Base-by-base conservation (phyloP, 2,329 filamentous ascomycete genomes). In the Fusarium vanettenii region DNA sequence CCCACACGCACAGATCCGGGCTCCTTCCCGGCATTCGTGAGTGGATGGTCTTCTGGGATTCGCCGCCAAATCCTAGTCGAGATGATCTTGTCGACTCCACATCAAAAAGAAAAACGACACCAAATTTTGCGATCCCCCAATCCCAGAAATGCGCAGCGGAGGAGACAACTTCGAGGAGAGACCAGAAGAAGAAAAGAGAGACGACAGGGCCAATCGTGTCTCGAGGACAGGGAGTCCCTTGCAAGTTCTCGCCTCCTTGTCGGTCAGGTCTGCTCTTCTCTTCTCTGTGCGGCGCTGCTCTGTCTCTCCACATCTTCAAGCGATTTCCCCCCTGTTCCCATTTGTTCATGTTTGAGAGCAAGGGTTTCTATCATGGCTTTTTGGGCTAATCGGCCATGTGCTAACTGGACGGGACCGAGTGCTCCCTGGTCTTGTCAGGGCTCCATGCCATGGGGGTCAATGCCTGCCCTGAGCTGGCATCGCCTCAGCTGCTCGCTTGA, bases 71-170 rank as follows among this genome's bases (percentile, higher is more conserved):
- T 60, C 66, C 50, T 25, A 45, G 59, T 22, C 37, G 66, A 64
- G 59, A 66, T 75, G 69, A 75, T 75, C 69, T 69, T 55, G 39
- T 64, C 16, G 74, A 64, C 55, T 72, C 65, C 63, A 75, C 72
- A 64, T 66, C 55, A 25, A 60, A 55, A 69, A 68, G 61, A 71
- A 74, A 35, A 27, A 68, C 59, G 56, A 52, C 41, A 48, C 52
- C 56, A 50, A 29, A 70, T 31, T 37, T 72, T 59, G 27, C 52
- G 14, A 60, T 69, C 69, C 43, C 64, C 43, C 52, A 27, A 72
- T 60, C 52, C 57, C 39, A 68, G 43, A 56, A 48, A 72, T 22
- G 33, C 16, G n/a, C n/a, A 39, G 22, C n/a, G 31, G 62, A 75
- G 48, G 55, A 70, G 66, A 73, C 37, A 70, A 63, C 48, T 64